Evolutionary conservation across 768 basidiomycete genomes (phyloP), one percentile per base, ranked within the genome.

Genomic region (Tricholoma hemisulphureum): DNA sequence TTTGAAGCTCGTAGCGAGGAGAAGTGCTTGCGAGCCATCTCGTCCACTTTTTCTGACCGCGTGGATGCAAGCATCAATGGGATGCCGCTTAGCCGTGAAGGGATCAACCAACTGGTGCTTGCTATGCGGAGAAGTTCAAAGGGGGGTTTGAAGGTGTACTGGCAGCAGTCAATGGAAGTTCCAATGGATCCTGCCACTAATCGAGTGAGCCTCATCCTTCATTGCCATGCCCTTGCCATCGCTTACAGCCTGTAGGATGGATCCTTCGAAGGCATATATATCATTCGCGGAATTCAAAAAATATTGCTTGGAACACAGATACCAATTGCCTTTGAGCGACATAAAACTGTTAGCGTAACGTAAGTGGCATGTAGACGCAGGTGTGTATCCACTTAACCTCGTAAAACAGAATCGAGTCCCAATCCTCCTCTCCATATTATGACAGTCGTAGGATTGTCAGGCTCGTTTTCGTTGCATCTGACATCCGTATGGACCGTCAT

Each of bases 301-400:
- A 62, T 58, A 26, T 24, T 75, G 35, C 70, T 77, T 14, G 77
- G 72, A 26, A 68, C 70, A 34, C 55, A 64, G 8, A 58, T 63
- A 11, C 67, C 71, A 23, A 68, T 71, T 13, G 73, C 76, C 24
- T 78, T 76, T 59, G 77, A 77, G 59, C 75, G 83, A 57, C 80
- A 79, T 61, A 84, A 84, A 59, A 75, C 75, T 18, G 79, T 83
- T 13, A 76, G 74, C 39, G 83, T 82, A 21, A 75, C 70, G 83
- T 84, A 55, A 64, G 80, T 69, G 16, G 28, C 28, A 52, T 28
- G 21, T 16, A 31, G 14, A 29, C 35, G 20, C 18, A 53, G 7
- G 18, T 56, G 18, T 56, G 24, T 52, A 48, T 58, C 26, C 28
- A 1, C 43, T 24, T 41, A 5, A 16, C 9, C 35, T 49, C 20